Percentiles rank a stretch among this genome's conserved stretches.
phyloP scores from a whole-genome alignment of 345 rosid species.

The Linum usitatissimum region DNA sequence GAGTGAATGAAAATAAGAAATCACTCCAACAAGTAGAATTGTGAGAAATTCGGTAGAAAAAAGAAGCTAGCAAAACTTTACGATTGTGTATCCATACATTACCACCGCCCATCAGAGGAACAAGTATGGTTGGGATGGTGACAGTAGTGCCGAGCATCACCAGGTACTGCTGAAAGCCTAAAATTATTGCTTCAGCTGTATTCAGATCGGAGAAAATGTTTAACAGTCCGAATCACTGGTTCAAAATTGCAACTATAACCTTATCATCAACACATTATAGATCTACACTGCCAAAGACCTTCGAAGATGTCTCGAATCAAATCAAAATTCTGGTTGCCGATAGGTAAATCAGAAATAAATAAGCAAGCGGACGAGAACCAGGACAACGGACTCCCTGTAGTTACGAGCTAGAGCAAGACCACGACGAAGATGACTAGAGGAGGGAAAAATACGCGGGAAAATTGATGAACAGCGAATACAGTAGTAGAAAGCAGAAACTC shows the following conservation, averaged over 20 bases:
- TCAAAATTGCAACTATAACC: background rate
- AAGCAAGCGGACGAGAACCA: background rate
- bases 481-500: background rate
- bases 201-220: constrained; percentile 1
- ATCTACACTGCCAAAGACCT: no score
- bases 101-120: constrained; percentile 83
- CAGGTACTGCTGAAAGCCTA: constrained; percentile 85
- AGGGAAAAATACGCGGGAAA: constrained; percentile 11
- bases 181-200: constrained; percentile 62
- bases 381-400: background rate
- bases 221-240: background rate
- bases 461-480: background rate
- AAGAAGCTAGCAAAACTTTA: background rate
- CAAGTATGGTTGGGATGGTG: constrained; percentile 53
- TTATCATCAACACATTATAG: no score
- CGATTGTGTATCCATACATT: constrained; percentile 36
- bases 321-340: constrained; percentile 1
- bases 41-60: background rate
- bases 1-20: background rate
- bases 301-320: background rate
- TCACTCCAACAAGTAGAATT: background rate
- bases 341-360: constrained; percentile 6
- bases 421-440: background rate
- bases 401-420: background rate
- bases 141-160: constrained; percentile 87